Percentiles rank a stretch among this genome's conserved stretches.
Evolutionary conservation across 345 rosid genomes (phyloP).

Genomic region (Triadica sebifera): DNA sequence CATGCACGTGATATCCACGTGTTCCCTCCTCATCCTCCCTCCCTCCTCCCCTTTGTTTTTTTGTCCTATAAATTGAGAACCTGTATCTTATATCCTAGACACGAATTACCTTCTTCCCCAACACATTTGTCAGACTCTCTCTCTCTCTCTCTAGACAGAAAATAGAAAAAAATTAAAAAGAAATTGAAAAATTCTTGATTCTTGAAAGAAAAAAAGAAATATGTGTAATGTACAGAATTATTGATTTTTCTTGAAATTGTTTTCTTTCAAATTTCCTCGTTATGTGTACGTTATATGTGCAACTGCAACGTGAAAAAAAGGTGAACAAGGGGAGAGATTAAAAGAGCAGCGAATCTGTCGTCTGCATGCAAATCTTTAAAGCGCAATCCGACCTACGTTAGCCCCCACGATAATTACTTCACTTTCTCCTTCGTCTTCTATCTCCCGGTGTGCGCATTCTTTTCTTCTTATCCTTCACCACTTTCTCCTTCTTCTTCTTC

Average conservation of each 20-base stretch:
- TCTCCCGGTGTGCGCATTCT: not conserved
- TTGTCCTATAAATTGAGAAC: slow-evolving; percentile 60
- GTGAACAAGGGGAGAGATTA: not conserved
- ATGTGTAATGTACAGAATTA: not conserved
- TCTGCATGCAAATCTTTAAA: slow-evolving; percentile 62
- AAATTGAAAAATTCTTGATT: not conserved
- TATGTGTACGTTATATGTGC: not conserved
- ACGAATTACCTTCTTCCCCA: slow-evolving; percentile 21
- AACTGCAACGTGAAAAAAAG: slow-evolving; percentile 14
- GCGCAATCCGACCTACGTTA: slow-evolving; percentile 65
- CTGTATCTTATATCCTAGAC: slow-evolving; percentile 49
- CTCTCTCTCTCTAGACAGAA: not conserved
- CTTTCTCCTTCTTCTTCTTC: too few relatives aligned
- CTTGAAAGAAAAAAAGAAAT: not conserved
- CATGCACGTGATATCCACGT: slow-evolving; percentile 29
- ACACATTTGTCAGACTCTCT: not conserved
- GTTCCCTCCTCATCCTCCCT: slow-evolving; percentile 4
- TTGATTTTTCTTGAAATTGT: not conserved
- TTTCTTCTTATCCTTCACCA: not conserved
- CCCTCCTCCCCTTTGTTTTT: slow-evolving; percentile 6
- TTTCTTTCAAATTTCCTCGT: not conserved
- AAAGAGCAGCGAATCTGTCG: slow-evolving; percentile 38
- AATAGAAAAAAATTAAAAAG: too few relatives aligned
- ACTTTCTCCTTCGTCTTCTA: slow-evolving; percentile 17
- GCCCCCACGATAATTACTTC: slow-evolving; percentile 20